Evolutionary conservation across 257 asterid genomes (phyloP).

Genomic region (Fraxinus excelsior): DNA sequence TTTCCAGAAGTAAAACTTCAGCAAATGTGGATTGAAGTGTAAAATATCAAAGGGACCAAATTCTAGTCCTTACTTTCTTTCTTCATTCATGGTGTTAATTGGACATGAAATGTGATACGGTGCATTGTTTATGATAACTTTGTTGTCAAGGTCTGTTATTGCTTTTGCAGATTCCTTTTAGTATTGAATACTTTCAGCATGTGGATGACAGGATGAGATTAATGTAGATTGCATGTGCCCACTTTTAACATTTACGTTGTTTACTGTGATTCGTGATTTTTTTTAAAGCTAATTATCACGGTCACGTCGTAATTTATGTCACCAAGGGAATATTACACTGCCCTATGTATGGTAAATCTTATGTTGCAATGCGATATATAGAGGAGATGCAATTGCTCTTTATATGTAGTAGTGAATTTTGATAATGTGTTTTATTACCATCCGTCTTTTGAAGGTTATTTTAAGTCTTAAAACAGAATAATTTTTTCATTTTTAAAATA

Average conservation of each 20-base stretch:
- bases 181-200: background rate
- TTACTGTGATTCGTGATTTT: background rate
- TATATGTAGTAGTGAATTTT: background rate
- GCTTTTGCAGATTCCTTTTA: background rate
- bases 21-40: background rate
- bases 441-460: background rate
- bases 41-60: background rate
- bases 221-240: background rate
- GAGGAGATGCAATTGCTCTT: background rate
- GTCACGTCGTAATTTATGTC: background rate
- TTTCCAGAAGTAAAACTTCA: background rate
- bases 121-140: background rate
- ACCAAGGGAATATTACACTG: background rate
- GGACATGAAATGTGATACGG: too few species aligned
- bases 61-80: background rate
- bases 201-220: background rate
- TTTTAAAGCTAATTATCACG: background rate
- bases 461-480: background rate
- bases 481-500: background rate
- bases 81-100: background rate
- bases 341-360: background rate
- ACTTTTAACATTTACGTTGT: background rate
- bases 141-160: background rate
- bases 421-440: background rate
- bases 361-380: background rate